Conservation (phyloP, 202 grass and related monocot species). For the Brachypodium distachyon region DNA sequence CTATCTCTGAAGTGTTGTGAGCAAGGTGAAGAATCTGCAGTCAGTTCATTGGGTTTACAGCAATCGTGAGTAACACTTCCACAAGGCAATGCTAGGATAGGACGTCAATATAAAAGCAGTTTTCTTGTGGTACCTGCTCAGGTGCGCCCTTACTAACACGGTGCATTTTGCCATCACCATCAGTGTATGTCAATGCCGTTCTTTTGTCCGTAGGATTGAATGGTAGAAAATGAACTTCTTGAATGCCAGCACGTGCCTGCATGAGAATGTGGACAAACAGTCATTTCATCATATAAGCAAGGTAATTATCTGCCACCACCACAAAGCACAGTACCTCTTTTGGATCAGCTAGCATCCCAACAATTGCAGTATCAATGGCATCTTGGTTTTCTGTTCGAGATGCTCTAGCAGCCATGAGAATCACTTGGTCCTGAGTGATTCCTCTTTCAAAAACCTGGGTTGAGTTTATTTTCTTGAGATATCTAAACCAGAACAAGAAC, state of each 20-base stretch:
- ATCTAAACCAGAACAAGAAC: neutral
- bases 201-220: constrained; percentile 97
- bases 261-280: neutral
- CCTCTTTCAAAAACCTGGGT: constrained; percentile 70
- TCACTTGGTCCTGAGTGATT: constrained; percentile 67
- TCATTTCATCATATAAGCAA: neutral
- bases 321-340: constrained; percentile 59
- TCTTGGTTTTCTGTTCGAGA: constrained; percentile 95
- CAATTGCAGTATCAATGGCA: constrained; percentile 95
- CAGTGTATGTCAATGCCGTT: constrained; percentile 87
- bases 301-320: neutral
- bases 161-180: constrained; percentile 71
- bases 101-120: neutral
- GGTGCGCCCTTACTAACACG: constrained; percentile 97
- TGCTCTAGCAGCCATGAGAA: constrained; percentile 96
- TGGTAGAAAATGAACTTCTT: constrained; percentile 94
- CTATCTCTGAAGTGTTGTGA: constrained; percentile 67
- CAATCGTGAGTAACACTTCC: neutral
- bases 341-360: constrained; percentile 94
- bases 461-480: neutral
- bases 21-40: constrained; percentile 81
- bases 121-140: constrained; percentile 62
- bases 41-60: neutral
- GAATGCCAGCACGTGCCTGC: constrained; percentile 80
- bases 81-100: neutral